phyloP scores from a whole-genome alignment of 169 alveolate genomes.

The Eimeria sp. region DNA sequence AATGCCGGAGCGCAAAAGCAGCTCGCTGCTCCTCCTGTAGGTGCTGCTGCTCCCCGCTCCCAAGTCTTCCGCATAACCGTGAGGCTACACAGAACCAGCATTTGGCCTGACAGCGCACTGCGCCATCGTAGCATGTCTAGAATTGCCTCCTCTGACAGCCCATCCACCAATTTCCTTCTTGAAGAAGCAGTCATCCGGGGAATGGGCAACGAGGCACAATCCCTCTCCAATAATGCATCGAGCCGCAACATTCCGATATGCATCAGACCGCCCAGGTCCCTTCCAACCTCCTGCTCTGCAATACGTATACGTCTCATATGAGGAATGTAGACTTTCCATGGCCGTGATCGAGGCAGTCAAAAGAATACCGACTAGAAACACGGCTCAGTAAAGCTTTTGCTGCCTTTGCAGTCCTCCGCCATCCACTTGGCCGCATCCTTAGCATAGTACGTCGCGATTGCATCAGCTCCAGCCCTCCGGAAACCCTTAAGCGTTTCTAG shows the following conservation, averaged over 20 bases:
- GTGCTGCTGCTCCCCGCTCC: neutral
- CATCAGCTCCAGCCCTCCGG: conserved; percentile 94
- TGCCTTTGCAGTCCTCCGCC: conserved; percentile 82
- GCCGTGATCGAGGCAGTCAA: neutral
- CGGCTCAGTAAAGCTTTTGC: conserved; percentile 71
- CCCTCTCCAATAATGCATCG: neutral
- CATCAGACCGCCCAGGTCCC: neutral
- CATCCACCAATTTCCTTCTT: neutral
- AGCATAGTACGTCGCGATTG: conserved; percentile 92
- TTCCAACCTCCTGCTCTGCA: neutral
- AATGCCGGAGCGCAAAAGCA: neutral
- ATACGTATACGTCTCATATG: neutral
- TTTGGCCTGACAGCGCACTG: conserved; percentile 12
- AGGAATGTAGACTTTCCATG: neutral
- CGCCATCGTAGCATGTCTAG: neutral
- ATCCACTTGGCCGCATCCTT: conserved; percentile 88
- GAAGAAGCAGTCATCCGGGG: neutral
- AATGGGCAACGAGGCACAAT: neutral
- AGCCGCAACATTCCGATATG: neutral
- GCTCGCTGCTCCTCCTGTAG: neutral
- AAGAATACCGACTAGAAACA: conserved; percentile 8
- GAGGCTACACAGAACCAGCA: neutral
- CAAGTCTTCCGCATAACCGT: neutral
- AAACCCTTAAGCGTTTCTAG: conserved; percentile 91
- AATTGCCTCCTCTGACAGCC: neutral